These are phyloP conservation scores for Pyronema omphalodes DNA, from an alignment of 495 filamentous ascomycete genomes.

Conservation along the genomic window DNA sequence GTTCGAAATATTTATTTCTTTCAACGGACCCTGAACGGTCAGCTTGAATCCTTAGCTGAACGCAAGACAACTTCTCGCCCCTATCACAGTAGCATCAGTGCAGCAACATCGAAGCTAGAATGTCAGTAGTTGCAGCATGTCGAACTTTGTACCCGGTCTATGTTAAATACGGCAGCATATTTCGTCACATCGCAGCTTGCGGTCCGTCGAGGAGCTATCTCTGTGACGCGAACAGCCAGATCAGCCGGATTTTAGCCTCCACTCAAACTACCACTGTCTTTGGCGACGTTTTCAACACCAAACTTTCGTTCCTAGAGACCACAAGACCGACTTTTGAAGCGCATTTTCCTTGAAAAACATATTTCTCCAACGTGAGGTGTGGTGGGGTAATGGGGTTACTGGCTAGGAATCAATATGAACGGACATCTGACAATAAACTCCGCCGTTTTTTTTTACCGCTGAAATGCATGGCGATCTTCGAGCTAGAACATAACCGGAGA, in stretches of 20 bases:
- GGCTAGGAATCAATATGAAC: background rate
- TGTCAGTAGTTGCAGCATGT: background rate
- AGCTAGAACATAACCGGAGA: background rate
- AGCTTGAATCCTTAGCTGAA: background rate
- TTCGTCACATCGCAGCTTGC: too few species aligned
- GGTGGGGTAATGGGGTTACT: background rate
- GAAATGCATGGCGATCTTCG: background rate
- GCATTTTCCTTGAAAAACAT: background rate
- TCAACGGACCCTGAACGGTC: background rate
- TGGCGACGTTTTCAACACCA: background rate
- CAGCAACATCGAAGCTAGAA: background rate
- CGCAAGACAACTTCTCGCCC: background rate
- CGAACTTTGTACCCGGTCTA: background rate
- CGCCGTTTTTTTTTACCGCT: background rate
- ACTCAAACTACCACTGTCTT: background rate
- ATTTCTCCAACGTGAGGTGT: background rate
- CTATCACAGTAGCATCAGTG: background rate
- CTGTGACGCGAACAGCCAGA: background rate
- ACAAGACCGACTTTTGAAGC: background rate
- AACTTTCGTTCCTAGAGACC: background rate
- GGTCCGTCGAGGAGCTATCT: too few species aligned
- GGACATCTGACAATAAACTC: background rate
- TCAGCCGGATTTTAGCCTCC: background rate
- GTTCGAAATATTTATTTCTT: background rate
- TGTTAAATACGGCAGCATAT: background rate